Conservation (phyloP, 2,329 filamentous ascomycete species). For the Rasamsonia emersonii region DNA sequence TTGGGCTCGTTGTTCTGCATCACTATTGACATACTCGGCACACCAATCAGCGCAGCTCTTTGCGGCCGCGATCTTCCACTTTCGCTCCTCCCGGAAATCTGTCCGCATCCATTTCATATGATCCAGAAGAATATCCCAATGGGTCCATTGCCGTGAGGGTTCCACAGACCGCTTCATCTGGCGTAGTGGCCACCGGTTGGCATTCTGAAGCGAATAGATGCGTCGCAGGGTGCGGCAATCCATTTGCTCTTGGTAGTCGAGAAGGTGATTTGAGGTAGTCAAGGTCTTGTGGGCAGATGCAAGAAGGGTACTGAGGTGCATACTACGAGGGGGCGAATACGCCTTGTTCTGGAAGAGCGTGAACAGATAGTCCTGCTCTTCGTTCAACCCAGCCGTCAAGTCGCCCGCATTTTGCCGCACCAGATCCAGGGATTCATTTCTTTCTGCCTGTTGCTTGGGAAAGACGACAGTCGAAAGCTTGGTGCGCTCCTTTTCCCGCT, state of each 20-base stretch:
- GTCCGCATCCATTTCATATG: conserved; percentile 99
- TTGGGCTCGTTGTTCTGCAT: conserved; percentile 51
- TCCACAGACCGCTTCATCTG: conserved; percentile 81
- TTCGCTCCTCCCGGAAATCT: conserved; percentile 86
- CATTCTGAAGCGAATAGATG: conserved; percentile 84
- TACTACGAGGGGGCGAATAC: conserved; percentile 45
- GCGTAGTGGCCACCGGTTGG: conserved; percentile 84
- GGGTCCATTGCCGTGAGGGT: conserved; percentile 64
- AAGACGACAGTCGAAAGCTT: conserved; percentile 71
- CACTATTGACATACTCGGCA: conserved; percentile 67
- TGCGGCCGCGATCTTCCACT: conserved; percentile 81
- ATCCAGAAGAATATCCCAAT: conserved; percentile 77
- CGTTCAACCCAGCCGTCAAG: conserved; percentile 37
- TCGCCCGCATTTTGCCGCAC: conserved; percentile 37
- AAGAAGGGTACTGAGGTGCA: conserved; percentile 60
- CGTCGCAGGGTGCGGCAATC: conserved; percentile 77
- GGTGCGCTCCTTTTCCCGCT: conserved; percentile 50
- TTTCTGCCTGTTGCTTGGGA: conserved; percentile 55
- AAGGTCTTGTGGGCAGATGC: conserved; percentile 82
- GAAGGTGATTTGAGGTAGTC: conserved; percentile 73
- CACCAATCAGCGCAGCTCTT: conserved; percentile 74
- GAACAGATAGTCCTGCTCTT: conserved; percentile 53
- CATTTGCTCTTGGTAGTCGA: conserved; percentile 76
- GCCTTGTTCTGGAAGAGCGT: conserved; percentile 55
- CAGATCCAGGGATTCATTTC: conserved; percentile 30